Evolutionary conservation across 352 stramenopile species (phyloP).

Genomic region (Halophytophthora batemanensis): DNA sequence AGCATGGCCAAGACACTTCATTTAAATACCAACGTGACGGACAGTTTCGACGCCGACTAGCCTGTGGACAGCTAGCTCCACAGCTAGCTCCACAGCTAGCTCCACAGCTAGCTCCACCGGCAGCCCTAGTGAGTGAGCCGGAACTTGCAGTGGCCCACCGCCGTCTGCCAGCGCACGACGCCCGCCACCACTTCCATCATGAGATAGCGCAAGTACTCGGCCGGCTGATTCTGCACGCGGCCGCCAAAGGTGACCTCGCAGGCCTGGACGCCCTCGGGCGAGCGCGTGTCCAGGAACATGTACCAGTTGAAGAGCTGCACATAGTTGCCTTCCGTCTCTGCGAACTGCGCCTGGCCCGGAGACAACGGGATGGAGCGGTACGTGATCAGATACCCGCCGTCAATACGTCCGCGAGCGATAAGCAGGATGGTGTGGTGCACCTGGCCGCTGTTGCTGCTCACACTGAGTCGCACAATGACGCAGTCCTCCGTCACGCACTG

Average conservation of each 20-base stretch:
- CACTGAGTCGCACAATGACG: slow-evolving; percentile 50
- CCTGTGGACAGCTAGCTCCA: too few relatives aligned
- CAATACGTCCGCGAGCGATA: slow-evolving; percentile 56
- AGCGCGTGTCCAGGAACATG: slow-evolving; percentile 56
- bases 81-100: too few relatives aligned
- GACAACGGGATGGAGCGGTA: slow-evolving; percentile 65
- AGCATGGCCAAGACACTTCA: too few relatives aligned
- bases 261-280: slow-evolving; percentile 13
- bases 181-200: slow-evolving; percentile 62
- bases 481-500: slow-evolving; percentile 61
- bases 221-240: slow-evolving; percentile 42
- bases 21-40: neutral
- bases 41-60: neutral
- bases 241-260: slow-evolving; percentile 72
- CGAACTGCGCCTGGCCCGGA: slow-evolving; percentile 36
- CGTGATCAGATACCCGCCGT: slow-evolving; percentile 61
- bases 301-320: slow-evolving; percentile 75
- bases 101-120: too few relatives aligned
- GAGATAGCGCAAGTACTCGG: slow-evolving; percentile 58
- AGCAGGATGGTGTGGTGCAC: slow-evolving; percentile 54
- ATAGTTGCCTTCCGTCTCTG: slow-evolving; percentile 46
- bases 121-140: slow-evolving; percentile 31
- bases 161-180: slow-evolving; percentile 66
- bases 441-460: slow-evolving; percentile 28
- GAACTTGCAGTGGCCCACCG: slow-evolving; percentile 52